phyloP scores from a whole-genome alignment of 2,329 filamentous ascomycete species.

The Aspergillus novofumigatus region DNA sequence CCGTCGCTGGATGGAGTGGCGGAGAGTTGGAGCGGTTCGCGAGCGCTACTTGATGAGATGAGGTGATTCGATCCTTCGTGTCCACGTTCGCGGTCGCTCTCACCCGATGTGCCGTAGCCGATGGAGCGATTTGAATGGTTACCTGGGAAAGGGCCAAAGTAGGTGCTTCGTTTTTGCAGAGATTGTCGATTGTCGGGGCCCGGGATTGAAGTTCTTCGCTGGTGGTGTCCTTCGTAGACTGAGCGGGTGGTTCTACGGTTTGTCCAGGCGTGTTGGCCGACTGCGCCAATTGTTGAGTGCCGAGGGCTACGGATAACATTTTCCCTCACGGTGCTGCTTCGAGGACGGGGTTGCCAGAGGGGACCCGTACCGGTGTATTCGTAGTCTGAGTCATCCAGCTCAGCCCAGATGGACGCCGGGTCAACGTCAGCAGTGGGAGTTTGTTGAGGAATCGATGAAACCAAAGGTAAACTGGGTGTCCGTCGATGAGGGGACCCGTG shows the following conservation, averaged over 20 bases:
- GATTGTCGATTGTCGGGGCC: constrained; percentile 15
- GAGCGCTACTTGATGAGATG: background rate
- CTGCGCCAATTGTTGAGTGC: constrained; percentile 19
- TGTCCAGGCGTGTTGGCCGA: constrained; percentile 17
- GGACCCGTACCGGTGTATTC: constrained; percentile 15
- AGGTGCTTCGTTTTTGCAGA: constrained; percentile 16
- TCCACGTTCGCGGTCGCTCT: background rate
- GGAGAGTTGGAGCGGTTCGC: background rate
- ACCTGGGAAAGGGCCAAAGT: constrained; percentile 26
- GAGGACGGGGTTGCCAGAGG: constrained; percentile 15
- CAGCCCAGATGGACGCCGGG: constrained; percentile 79
- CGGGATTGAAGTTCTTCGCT: constrained; percentile 25
- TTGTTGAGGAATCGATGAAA: constrained; percentile 36
- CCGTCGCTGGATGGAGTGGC: background rate
- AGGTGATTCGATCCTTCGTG: constrained; percentile 1
- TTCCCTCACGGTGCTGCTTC: constrained; percentile 17
- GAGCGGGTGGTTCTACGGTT: constrained; percentile 17
- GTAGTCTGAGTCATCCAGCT: constrained; percentile 69
- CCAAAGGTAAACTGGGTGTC: constrained; percentile 30
- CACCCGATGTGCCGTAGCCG: constrained; percentile 26
- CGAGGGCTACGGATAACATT: constrained; percentile 16
- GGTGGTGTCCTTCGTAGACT: constrained; percentile 9
- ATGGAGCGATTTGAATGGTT: constrained; percentile 19
- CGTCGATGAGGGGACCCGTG: constrained; percentile 27
- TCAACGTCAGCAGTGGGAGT: constrained; percentile 57